Percentiles rank a stretch among this genome's conserved stretches.
Conservation (phyloP, 495 filamentous ascomycete species). For the Penicillium paxilli region DNA sequence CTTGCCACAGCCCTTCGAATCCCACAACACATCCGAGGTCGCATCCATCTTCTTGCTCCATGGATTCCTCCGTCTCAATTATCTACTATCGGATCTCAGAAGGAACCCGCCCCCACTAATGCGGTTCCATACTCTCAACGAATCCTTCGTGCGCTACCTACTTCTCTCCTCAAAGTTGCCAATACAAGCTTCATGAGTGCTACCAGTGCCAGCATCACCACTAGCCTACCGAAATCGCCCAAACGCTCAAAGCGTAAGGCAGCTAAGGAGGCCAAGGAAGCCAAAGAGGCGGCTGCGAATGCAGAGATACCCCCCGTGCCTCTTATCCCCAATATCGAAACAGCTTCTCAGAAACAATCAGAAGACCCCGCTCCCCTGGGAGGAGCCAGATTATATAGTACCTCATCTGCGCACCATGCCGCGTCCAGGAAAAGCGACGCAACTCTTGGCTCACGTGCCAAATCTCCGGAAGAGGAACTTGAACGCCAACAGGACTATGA, state of each 20-base stretch:
- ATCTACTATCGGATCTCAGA: constrained; percentile 74
- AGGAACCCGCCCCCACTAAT: constrained; percentile 71
- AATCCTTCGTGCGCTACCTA: constrained; percentile 87
- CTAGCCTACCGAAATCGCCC: constrained; percentile 73
- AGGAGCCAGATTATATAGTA: constrained; percentile 15
- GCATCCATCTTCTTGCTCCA: constrained; percentile 91
- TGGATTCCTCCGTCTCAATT: constrained; percentile 99
- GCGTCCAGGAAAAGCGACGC: constrained; percentile 23
- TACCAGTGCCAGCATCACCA: constrained; percentile 85
- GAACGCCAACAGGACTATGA: constrained; percentile 83
- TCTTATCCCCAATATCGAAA: constrained; percentile 41
- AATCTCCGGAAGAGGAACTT: constrained; percentile 39
- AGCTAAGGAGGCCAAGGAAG: constrained; percentile 49
- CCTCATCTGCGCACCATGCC: constrained; percentile 7
- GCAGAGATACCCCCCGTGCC: constrained; percentile 53
- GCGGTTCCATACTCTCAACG: constrained; percentile 89
- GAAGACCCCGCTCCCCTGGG: constrained; percentile 27
- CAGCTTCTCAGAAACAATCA: constrained; percentile 43
- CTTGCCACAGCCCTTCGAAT: constrained; percentile 94
- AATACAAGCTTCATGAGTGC: constrained; percentile 94
- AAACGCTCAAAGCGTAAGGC: constrained; percentile 64
- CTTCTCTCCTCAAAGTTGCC: constrained; percentile 87
- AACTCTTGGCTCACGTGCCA: constrained; percentile 22
- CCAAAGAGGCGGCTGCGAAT: constrained; percentile 40
- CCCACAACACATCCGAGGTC: constrained; percentile 92